Percentiles rank a stretch among this genome's conserved stretches.
Conservation (phyloP, 192 early-diverging fungal genomes). For the Coemansia erecta region DNA sequence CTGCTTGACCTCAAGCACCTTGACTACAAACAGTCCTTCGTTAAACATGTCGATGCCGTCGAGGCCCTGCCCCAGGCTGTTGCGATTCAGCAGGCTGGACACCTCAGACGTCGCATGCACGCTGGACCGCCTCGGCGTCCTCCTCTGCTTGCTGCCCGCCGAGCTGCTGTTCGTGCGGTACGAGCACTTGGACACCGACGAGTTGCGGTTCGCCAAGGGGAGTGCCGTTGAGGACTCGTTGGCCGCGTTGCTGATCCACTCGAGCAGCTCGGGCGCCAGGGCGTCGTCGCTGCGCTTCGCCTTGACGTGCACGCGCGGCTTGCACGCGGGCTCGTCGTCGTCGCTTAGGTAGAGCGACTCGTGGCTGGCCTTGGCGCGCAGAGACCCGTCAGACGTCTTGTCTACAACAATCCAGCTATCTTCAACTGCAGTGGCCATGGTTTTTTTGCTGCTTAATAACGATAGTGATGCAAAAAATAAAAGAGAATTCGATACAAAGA, state of each 20-base stretch:
- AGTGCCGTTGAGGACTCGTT: conserved; percentile 33
- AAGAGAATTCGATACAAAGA: background rate
- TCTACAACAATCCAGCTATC: conserved; percentile 55
- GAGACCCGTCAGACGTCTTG: conserved; percentile 38
- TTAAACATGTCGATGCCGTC: conserved; percentile 21
- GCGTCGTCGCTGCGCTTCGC: conserved; percentile 3
- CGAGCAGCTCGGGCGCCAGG: conserved; percentile 43
- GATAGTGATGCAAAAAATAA: background rate
- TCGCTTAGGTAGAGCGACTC: conserved; percentile 47
- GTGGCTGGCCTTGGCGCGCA: conserved; percentile 50
- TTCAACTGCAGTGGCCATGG: conserved; percentile 23
- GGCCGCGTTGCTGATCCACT: conserved; percentile 47
- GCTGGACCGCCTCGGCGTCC: conserved; percentile 37
- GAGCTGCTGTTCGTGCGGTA: conserved; percentile 53
- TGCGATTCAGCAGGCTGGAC: conserved; percentile 12
- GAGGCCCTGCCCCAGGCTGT: background rate
- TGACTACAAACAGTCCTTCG: conserved; percentile 48
- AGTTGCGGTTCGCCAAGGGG: conserved; percentile 28
- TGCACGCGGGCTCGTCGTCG: conserved; percentile 6
- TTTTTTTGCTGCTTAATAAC: background rate
- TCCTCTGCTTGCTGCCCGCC: conserved; percentile 34
- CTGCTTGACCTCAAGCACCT: conserved; percentile 46
- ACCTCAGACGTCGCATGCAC: conserved; percentile 26
- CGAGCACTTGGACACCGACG: conserved; percentile 39
- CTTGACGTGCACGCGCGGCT: conserved; percentile 45